phyloP scores from a whole-genome alignment of 2,329 filamentous ascomycete species.

The Colletotrichum cereale region DNA sequence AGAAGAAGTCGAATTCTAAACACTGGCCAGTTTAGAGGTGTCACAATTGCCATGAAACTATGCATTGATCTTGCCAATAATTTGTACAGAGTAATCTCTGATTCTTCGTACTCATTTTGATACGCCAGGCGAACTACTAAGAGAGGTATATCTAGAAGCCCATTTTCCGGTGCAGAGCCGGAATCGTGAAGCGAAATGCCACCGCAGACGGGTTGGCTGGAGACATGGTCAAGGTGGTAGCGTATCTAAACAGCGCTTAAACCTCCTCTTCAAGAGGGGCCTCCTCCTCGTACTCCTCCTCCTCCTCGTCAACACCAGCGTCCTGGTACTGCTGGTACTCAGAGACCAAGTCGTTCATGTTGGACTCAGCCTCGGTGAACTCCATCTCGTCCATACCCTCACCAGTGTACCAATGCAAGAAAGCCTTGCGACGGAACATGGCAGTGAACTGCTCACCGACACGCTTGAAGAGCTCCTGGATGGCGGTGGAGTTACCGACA shows the following conservation, averaged over 20 bases:
- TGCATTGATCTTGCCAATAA: conserved; percentile 4
- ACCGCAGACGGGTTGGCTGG: conserved; percentile 25
- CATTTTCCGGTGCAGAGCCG: conserved; percentile 46
- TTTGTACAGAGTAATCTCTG: conserved; percentile 42
- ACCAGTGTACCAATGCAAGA: conserved; percentile 99
- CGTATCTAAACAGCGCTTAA: conserved; percentile 47
- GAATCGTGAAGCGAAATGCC: conserved; percentile 45
- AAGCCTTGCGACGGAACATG: conserved; percentile 99
- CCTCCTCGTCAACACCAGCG: conserved; percentile 94
- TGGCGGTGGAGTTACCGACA: conserved; percentile 98
- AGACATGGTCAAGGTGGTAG: conserved; percentile 5
- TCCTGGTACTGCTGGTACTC: conserved; percentile 99
- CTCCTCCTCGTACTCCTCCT: conserved; percentile 96
- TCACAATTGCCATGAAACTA: neutral
- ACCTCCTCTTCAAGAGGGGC: conserved; percentile 79
- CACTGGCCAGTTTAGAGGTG: neutral
- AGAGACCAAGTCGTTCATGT: conserved; percentile 99
- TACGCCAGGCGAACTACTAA: conserved; percentile 49
- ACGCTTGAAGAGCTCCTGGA: conserved; percentile 99
- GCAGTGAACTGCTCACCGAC: conserved; percentile 99
- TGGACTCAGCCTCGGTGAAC: conserved; percentile 99
- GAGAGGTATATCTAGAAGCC: conserved; percentile 57
- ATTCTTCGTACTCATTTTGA: conserved; percentile 49
- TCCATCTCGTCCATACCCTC: conserved; percentile 99
- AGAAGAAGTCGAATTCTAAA: no score